Percentiles rank a stretch among this genome's conserved stretches.
Evolutionary conservation across 139 green algal species (phyloP).

Genomic region (Spirogloea muscicola): DNA sequence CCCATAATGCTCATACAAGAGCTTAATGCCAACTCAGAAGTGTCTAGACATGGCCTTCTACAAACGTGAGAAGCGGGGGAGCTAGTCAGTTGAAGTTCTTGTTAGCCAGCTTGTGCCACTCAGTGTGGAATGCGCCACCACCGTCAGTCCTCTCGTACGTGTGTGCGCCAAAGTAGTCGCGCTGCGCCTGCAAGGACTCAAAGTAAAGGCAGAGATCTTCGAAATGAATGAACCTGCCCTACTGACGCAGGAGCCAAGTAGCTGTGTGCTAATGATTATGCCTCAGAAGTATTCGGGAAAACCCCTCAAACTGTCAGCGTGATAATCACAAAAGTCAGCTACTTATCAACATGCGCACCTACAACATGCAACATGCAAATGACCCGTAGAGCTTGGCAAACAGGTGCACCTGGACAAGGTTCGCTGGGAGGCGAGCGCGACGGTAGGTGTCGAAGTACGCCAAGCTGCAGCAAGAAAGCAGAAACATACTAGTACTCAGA

Average conservation of each 20-base stretch:
- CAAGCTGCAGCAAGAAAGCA: slow-evolving; percentile 54
- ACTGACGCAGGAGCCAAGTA: background rate
- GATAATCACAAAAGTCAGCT: too few relatives aligned
- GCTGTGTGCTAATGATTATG: background rate
- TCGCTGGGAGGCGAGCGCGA: slow-evolving; percentile 83
- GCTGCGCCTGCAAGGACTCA: slow-evolving; percentile 66
- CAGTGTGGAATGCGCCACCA: slow-evolving; percentile 53
- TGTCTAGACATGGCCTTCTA: too few relatives aligned
- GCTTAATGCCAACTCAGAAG: too few relatives aligned
- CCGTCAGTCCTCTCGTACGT: slow-evolving; percentile 77
- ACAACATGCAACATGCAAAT: too few relatives aligned
- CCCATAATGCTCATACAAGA: too few relatives aligned
- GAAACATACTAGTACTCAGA: background rate
- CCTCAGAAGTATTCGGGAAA: background rate
- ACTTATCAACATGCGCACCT: too few relatives aligned
- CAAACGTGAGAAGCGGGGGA: too few relatives aligned
- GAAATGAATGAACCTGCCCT: background rate
- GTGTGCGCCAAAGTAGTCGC: slow-evolving; percentile 98
- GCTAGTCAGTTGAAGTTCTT: too few relatives aligned
- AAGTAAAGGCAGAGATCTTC: too few relatives aligned
- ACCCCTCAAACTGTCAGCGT: too few relatives aligned
- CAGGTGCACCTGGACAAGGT: slow-evolving; percentile 73
- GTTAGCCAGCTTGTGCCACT: slow-evolving; percentile 62
- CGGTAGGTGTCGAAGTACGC: slow-evolving; percentile 97
- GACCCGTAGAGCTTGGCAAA: too few relatives aligned